Percentiles rank a stretch among this genome's conserved stretches.
These are phyloP conservation scores for Flaveria ramosissima DNA, from an alignment of 129 eudicot species.

Conservation along the genomic window DNA sequence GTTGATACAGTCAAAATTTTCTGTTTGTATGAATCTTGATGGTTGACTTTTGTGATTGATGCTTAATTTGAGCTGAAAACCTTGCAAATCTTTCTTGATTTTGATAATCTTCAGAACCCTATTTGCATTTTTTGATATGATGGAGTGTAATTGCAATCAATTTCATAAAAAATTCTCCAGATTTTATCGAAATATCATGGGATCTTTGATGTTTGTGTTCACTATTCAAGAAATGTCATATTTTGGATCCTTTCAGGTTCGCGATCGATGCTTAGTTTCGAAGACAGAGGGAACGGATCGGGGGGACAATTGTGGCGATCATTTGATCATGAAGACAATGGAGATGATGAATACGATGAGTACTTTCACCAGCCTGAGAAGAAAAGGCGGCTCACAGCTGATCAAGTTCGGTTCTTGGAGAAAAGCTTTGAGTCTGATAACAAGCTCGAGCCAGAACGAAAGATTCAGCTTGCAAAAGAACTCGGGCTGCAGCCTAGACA, in stretches of 20 bases:
- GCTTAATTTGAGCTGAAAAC: constrained; percentile 5
- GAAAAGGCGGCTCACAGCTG: constrained; percentile 70
- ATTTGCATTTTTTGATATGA: background rate
- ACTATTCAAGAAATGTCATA: background rate
- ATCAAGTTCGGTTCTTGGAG: constrained; percentile 88
- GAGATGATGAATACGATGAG: constrained; percentile 72
- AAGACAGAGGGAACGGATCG: constrained; percentile 46
- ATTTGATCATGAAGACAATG: constrained; percentile 61
- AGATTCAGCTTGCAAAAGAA: constrained; percentile 82
- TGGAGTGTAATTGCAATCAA: background rate
- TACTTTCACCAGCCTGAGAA: constrained; percentile 84
- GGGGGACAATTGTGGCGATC: constrained; percentile 45
- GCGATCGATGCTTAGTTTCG: constrained; percentile 77
- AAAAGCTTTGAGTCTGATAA: constrained; percentile 78
- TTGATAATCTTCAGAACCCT: background rate
- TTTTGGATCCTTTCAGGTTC: constrained; percentile 47
- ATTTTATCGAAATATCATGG: background rate
- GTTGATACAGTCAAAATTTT: background rate
- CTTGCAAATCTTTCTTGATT: background rate
- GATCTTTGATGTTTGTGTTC: background rate
- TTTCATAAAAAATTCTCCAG: background rate
- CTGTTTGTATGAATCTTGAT: constrained; percentile 16
- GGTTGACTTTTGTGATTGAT: constrained; percentile 31
- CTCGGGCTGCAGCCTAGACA: constrained; percentile 95
- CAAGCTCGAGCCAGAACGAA: constrained; percentile 92